A percentile compares a stretch with the other conserved stretches of the same genome.
Conservation (phyloP, 78 protist species). For the slime mould (Dictyostelium discoideum) region dicty_2.7 NC_007090.3:2680501-2681000, state of each 20-base stretch:
- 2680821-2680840: constrained; percentile 90
- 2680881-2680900: constrained; percentile 93
- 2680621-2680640: constrained; percentile 98
- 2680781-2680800: constrained; percentile 83
- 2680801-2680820: constrained; percentile 81
- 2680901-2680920: constrained; percentile 92
- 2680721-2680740: constrained; percentile 92
- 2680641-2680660: constrained; percentile 94
- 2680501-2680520: constrained; percentile 88
- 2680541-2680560: constrained; percentile 97
- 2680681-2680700: constrained; percentile 97
- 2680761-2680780: constrained; percentile 97
- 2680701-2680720: constrained; percentile 89
- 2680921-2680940: constrained; percentile 93
- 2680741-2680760: constrained; percentile 97
- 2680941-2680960: constrained; percentile 91
- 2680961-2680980: constrained; percentile 84
- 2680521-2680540: constrained; percentile 93
- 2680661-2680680: constrained; percentile 97
- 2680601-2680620: constrained; percentile 94
- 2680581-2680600: constrained; percentile 94
- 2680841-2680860: constrained; percentile 96
- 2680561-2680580: constrained; percentile 99
- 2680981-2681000: constrained; percentile 81
- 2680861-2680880: constrained; percentile 90